Base-by-base conservation (phyloP, 495 filamentous ascomycete genomes). In the Aspergillus homomorphus region DNA sequence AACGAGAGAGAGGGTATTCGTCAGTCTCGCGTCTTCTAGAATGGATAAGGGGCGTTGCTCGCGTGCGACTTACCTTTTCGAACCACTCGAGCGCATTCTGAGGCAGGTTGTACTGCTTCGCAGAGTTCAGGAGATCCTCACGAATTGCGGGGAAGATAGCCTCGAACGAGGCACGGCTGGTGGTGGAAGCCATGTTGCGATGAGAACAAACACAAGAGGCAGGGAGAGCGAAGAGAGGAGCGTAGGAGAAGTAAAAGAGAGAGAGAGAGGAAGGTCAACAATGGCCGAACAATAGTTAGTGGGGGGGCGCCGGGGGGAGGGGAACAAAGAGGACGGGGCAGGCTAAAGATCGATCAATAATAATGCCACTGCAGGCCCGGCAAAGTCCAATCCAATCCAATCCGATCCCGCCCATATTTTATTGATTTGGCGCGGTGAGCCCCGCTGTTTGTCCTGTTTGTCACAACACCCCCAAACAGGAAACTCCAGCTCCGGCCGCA, bases 61-160 rank as follows among this genome's bases (percentile, higher is more conserved):
- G 16, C 20, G 16, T 23, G 20, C 38, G 45, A 59, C 79, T 60
- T 71, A 96, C 94, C 76, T 89, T 82, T 72, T 89, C 82, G 65
- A 89, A 90, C 94, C 93, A 98, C 51, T 91, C 80, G n/a, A 91
- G 72, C 38, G 89, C 88, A 69, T 92, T 83, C 51, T 85, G 75
- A 50, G 95, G 92, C 22, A 96, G 78, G 45, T 90, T 89, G 75
- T 95, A 96, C 58, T 82, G 75, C 75, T 84, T 84, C 58, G 85
- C 87, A 72, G 92, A 83, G 63, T 79, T 83, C 46, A 89, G 78
- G 50, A 98, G 77, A 60, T 89, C 90, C 66, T 89, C 80, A 68
- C 90, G 82, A 56, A 93, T 80, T 60, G 84, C 82, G 48, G 88
- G 90, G 80, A 95, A 96, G 68, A 96, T 79, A 16, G 82, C 75